A percentile compares a stretch with the other conserved stretches of the same genome.
phyloP scores from a whole-genome alignment of 345 rosid genomes.

The Gossypium arboreum region DNA sequence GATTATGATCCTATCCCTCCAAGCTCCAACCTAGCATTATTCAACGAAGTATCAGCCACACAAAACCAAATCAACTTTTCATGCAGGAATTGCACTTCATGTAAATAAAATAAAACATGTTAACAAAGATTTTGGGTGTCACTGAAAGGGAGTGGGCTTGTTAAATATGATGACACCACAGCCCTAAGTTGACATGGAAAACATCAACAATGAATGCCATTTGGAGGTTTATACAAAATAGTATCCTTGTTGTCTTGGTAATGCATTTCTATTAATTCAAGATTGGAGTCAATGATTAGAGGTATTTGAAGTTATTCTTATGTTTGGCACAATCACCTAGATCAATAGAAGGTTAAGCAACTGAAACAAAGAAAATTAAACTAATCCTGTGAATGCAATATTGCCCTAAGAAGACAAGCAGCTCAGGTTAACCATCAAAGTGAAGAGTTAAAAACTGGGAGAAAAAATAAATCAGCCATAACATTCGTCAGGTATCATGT shows the following conservation, averaged over 20 bases:
- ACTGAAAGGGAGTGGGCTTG: not conserved
- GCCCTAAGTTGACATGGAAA: not conserved
- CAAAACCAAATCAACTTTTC: not conserved
- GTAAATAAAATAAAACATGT: not conserved
- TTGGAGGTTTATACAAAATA: not conserved
- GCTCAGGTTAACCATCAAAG: not conserved
- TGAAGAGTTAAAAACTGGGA: not conserved
- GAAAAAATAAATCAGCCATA: not conserved
- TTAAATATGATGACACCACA: not conserved
- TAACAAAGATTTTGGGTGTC: not conserved
- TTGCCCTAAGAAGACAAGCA: not conserved
- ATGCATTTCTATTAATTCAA: not conserved
- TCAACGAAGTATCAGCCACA: slow-evolving; percentile 17
- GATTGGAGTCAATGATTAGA: not conserved
- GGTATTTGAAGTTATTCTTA: not conserved
- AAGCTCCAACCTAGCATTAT: slow-evolving; percentile 73
- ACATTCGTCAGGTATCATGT: not conserved
- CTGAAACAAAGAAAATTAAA: not conserved
- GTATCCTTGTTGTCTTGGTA: not conserved
- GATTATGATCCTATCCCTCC: slow-evolving; percentile 93
- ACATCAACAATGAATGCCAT: not conserved
- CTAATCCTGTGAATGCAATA: not conserved
- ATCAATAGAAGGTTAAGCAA: slow-evolving; percentile 5
- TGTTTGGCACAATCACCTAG: not conserved
- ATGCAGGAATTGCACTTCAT: not conserved